Evolutionary conservation across 192 early-diverging fungal genomes (phyloP), one percentile per base, ranked within the genome.

Genomic region (Coemansia sp.): DNA sequence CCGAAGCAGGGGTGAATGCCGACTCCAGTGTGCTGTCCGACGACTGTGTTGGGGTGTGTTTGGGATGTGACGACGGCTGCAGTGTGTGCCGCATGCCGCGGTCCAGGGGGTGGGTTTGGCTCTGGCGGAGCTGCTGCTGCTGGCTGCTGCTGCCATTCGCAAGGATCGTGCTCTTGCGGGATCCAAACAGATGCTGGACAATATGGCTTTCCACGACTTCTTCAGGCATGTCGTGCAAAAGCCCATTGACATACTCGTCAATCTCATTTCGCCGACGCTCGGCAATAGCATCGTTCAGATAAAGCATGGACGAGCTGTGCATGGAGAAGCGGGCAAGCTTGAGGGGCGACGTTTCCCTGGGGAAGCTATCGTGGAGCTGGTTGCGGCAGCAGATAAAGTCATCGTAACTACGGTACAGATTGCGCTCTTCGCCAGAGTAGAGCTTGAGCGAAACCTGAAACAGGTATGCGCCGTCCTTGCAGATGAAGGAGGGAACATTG

Each of bases 341-440:
- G 30, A 81, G 73, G 28, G 70, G 52, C 16, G 63, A 60, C 20
- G 88, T 86, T 66, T 89, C 88, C 12, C 75, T 80, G 9, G 87
- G 90, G 72, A 88, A 92, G 43, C 82, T 70, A 34, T 90, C 82
- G 42, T 87, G 63, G 18, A 92, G 78, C 57, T 83, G 81, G 65
- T 88, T 89, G 67, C 91, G 91, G 70, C 90, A 90, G 67, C 85
- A 83, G 66, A 90, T 88, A 78, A 92, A 89, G 72, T 92, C 91
- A 61, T 92, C 91, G 70, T 92, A 92, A 16, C 88, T 71, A 56
- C 91, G 84, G 67, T 85, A 89, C 26, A 92, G 65, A 49, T 85
- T 84, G 59, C 91, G 84, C 53, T 83, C 82, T 6, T 79, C 70
- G 33, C 86, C 85, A 46, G 84, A 77, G 48, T 62, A 51, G 21